Percentiles rank a stretch among this genome's conserved stretches.
These are phyloP conservation scores for Meira miltonrushii DNA, from an alignment of 1,284 basidiomycete genomes.

Conservation along the genomic window DNA sequence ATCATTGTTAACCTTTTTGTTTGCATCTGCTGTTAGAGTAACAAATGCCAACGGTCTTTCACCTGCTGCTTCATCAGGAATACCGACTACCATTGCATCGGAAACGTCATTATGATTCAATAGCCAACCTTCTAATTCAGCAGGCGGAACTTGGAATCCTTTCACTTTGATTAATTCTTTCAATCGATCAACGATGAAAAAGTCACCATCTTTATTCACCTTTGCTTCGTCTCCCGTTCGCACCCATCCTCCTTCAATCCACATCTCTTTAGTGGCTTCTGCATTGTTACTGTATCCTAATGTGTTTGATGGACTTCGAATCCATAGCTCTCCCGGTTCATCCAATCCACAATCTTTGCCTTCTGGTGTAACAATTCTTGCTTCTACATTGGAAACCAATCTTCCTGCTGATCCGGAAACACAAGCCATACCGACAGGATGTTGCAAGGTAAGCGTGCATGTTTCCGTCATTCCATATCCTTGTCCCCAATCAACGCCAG, in stretches of 20 bases:
- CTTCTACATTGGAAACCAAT: conserved; percentile 29
- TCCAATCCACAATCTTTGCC: conserved; percentile 41
- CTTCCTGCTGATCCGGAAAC: conserved; percentile 15
- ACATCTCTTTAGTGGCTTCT: conserved; percentile 41
- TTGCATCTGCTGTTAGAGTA: conserved; percentile 58
- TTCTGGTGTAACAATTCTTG: conserved; percentile 36
- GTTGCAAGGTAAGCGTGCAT: conserved; percentile 16
- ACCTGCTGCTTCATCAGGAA: conserved; percentile 71
- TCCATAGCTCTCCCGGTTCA: conserved; percentile 54
- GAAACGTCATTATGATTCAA: conserved; percentile 66
- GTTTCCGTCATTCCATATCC: conserved; percentile 34
- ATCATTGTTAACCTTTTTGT: conserved; percentile 55
- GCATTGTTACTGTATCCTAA: conserved; percentile 53
- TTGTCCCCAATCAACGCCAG: conserved; percentile 37
- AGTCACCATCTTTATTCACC: conserved; percentile 22
- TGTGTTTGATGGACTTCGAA: conserved; percentile 55
- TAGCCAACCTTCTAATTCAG: conserved; percentile 68
- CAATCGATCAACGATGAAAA: conserved; percentile 38
- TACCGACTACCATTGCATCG: conserved; percentile 69
- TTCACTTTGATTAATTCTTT: conserved; percentile 27
- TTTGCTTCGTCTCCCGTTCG: conserved; percentile 41
- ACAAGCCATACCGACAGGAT: background rate
- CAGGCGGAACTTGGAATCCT: conserved; percentile 36
- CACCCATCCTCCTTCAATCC: conserved; percentile 31
- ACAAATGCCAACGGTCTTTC: conserved; percentile 71